Evolutionary conservation across 116 monocot genomes (phyloP).

Genomic region (Trichopus zeylanicus): DNA sequence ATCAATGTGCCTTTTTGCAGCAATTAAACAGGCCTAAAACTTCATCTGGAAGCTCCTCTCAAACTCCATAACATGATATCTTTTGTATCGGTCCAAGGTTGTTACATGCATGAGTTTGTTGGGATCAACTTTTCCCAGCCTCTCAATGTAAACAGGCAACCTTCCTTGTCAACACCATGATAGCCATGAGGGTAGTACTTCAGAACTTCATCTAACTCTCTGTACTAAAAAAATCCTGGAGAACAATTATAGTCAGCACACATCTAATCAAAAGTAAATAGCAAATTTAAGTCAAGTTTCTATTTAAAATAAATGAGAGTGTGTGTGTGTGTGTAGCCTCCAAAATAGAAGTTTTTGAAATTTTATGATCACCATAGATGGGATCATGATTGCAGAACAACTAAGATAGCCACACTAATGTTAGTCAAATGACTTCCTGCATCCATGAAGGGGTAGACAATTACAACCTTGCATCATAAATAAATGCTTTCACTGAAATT

Average conservation of each 20-base stretch:
- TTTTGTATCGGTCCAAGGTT: slow-evolving; percentile 46
- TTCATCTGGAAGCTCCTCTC: slow-evolving; percentile 39
- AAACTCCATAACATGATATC: slow-evolving; percentile 55
- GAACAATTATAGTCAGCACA: background rate
- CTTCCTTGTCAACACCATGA: slow-evolving; percentile 65
- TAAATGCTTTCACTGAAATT: no score
- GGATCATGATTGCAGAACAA: no score
- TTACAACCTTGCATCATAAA: no score
- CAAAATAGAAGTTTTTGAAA: no score
- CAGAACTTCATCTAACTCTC: slow-evolving; percentile 34
- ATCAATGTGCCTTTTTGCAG: slow-evolving; percentile 53
- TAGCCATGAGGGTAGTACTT: slow-evolving; percentile 56
- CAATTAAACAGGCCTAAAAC: slow-evolving; percentile 57
- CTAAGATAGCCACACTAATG: no score
- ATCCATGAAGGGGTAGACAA: no score
- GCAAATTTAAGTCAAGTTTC: background rate
- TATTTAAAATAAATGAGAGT: no score
- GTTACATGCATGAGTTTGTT: slow-evolving; percentile 53
- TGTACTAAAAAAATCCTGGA: slow-evolving; percentile 50
- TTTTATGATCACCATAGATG: no score
- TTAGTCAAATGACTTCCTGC: no score
- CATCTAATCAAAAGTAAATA: background rate
- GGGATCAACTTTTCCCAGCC: slow-evolving; percentile 50
- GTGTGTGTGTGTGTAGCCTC: no score
- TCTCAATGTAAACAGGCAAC: slow-evolving; percentile 48